These are phyloP conservation scores for Elaeis guineensis DNA, from an alignment of 176 grass and related monocot species.

Conservation along the genomic window DNA sequence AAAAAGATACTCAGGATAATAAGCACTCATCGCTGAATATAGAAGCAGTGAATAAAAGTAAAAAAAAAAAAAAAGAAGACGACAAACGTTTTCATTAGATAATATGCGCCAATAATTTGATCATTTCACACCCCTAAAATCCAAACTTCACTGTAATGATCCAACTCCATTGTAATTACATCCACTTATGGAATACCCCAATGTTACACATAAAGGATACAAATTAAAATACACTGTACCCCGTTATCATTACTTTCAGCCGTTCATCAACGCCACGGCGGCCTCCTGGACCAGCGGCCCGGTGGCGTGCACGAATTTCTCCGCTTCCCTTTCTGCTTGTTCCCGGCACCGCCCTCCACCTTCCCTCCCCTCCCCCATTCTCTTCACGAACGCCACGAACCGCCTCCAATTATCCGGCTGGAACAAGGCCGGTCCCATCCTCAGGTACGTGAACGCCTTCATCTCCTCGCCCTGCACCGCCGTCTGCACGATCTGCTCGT, in stretches of 20 bases:
- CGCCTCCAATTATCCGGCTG: slow-evolving; percentile 13
- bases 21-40: no score
- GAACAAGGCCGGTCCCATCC: slow-evolving; percentile 10
- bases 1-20: no score
- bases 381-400: slow-evolving; percentile 22
- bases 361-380: slow-evolving; percentile 5
- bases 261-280: not conserved
- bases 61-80: no score
- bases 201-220: no score
- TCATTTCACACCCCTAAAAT: no score
- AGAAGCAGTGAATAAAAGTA: no score
- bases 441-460: slow-evolving; percentile 10
- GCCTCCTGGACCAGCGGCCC: not conserved
- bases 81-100: no score
- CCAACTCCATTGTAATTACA: no score
- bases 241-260: not conserved
- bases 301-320: not conserved
- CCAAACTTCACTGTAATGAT: no score
- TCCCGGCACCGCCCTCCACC: not conserved
- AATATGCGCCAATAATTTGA: no score
- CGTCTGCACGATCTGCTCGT: slow-evolving; percentile 8
- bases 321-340: slow-evolving; percentile 9
- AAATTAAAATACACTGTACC: no score
- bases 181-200: no score
- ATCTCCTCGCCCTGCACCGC: not conserved